These are phyloP conservation scores for Amanita brunnescens DNA, from an alignment of 768 basidiomycete species.

Conservation along the genomic window DNA sequence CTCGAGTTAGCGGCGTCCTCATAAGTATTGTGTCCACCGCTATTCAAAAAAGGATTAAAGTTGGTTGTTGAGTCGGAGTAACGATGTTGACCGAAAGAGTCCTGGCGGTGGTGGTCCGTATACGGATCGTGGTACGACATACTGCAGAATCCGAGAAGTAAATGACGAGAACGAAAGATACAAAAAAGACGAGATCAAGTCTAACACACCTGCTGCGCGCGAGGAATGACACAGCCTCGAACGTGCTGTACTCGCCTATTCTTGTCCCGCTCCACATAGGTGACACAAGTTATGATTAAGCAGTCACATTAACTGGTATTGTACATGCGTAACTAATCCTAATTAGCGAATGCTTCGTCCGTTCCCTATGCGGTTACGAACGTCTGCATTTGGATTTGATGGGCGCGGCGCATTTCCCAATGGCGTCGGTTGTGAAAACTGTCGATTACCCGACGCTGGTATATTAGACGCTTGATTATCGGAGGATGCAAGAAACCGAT, in stretches of 20 bases:
- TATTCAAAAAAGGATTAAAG: constrained; percentile 43
- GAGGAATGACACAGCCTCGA: constrained; percentile 6
- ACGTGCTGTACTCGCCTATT: constrained; percentile 1
- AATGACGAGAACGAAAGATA: background rate
- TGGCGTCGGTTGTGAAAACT: constrained; percentile 11
- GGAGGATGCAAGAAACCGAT: constrained; percentile 4
- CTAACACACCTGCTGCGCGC: background rate
- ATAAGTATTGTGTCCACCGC: constrained; percentile 42
- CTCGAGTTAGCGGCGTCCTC: constrained; percentile 24
- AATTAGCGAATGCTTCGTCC: background rate
- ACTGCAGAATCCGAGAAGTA: background rate
- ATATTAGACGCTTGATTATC: background rate
- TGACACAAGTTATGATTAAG: background rate
- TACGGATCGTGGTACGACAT: constrained; percentile 8
- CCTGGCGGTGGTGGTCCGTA: constrained; percentile 9
- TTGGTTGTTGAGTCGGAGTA: constrained; percentile 6
- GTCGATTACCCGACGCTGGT: constrained; percentile 1
- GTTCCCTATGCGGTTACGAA: background rate
- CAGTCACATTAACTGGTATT: background rate
- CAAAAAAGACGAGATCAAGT: background rate
- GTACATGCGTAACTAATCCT: background rate
- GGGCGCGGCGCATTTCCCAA: background rate
- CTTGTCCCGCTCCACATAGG: background rate
- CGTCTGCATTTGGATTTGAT: background rate
- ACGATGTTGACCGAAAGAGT: background rate